These are phyloP conservation scores for Fusarium praegraminearum DNA, from an alignment of 2,329 filamentous ascomycete species.

Conservation along the genomic window DNA sequence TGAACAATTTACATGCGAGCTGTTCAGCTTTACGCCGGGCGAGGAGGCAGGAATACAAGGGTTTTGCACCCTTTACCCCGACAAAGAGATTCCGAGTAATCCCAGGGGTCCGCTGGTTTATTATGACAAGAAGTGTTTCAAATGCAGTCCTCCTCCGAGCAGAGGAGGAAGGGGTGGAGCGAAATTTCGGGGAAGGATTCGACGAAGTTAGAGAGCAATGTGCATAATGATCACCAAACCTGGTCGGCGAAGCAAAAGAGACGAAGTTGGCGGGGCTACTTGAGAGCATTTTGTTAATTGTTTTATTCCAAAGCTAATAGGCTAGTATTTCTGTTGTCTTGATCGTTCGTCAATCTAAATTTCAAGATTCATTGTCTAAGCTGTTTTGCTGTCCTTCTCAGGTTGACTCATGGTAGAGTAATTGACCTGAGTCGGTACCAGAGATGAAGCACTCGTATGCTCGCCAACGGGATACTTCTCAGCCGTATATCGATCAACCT, in stretches of 20 bases:
- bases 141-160: neutral
- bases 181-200: neutral
- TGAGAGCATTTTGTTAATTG: no score
- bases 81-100: neutral
- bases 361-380: neutral
- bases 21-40: neutral
- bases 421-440: neutral
- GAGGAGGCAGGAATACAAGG: neutral
- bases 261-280: no score
- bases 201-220: neutral
- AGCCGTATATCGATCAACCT: constrained; percentile 27
- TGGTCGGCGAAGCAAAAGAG: no score
- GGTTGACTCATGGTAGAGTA: neutral
- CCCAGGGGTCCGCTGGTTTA: neutral
- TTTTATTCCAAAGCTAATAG: neutral
- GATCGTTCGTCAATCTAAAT: neutral
- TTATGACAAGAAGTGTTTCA: constrained; percentile 14
- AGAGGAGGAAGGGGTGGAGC: neutral
- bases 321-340: neutral
- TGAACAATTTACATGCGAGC: neutral
- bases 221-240: no score
- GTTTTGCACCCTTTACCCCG: constrained; percentile 8
- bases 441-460: neutral
- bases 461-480: constrained; percentile 15
- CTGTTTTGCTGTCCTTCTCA: neutral